Conservation (phyloP, 768 basidiomycete species). For the Lactifluus echinatus region DNA sequence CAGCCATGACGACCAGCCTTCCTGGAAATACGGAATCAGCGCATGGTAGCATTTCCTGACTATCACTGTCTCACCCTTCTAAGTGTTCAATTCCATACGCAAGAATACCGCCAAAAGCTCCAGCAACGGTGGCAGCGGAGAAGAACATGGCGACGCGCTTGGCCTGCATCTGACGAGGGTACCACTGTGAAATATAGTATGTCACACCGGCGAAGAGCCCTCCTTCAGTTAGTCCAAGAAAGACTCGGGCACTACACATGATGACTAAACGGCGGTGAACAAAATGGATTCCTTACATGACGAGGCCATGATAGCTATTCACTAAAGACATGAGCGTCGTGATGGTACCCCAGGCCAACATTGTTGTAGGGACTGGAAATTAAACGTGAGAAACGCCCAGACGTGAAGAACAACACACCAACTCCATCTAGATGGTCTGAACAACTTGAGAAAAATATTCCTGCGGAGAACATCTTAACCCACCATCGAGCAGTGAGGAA, state of each 20-base stretch:
- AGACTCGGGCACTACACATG: slow-evolving; percentile 29
- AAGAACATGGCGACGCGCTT: slow-evolving; percentile 56
- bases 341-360: slow-evolving; percentile 34
- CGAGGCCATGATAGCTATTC: slow-evolving; percentile 26
- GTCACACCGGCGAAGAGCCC: slow-evolving; percentile 34
- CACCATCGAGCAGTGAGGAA: not conserved
- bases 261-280: not conserved
- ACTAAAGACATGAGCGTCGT: slow-evolving; percentile 35
- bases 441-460: slow-evolving; percentile 32
- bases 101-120: slow-evolving; percentile 40
- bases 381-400: not conserved
- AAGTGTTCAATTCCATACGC: slow-evolving; percentile 41
- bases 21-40: slow-evolving; percentile 11
- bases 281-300: slow-evolving; percentile 25
- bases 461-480: slow-evolving; percentile 18
- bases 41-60: not conserved
- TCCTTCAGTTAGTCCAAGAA: slow-evolving; percentile 41
- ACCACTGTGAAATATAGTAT: slow-evolving; percentile 49
- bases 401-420: slow-evolving; percentile 3
- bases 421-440: slow-evolving; percentile 32
- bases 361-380: slow-evolving; percentile 31
- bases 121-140: slow-evolving; percentile 48
- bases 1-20: slow-evolving; percentile 30
- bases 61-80: slow-evolving; percentile 30
- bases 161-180: slow-evolving; percentile 49